Conservation (phyloP, 2,329 filamentous ascomycete species). For the Arachnopeziza araneosa region DNA sequence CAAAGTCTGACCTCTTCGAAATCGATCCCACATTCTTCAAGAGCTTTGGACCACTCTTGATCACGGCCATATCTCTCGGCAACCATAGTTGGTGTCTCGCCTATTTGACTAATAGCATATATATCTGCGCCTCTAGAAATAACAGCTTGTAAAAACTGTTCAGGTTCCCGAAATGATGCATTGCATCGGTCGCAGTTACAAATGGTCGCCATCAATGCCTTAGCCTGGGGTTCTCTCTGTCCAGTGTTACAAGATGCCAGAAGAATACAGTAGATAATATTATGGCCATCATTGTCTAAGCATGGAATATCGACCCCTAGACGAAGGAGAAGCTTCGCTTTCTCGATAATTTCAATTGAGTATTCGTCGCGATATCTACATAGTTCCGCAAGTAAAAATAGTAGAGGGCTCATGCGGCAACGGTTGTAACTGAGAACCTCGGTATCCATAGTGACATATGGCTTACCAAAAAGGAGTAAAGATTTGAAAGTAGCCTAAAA, state of each 20-base stretch:
- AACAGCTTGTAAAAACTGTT: background rate
- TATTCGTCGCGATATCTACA: conserved; percentile 2
- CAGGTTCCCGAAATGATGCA: background rate
- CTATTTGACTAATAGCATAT: conserved; percentile 11
- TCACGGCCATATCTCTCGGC: conserved; percentile 4
- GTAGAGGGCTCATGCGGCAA: background rate
- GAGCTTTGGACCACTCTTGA: conserved; percentile 15
- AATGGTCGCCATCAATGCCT: background rate
- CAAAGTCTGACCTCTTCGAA: background rate
- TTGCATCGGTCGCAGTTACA: background rate
- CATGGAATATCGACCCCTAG: conserved; percentile 8
- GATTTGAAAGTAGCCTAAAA: conserved; percentile 5
- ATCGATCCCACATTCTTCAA: conserved; percentile 13
- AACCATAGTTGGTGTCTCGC: conserved; percentile 8
- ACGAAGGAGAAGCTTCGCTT: conserved; percentile 16
- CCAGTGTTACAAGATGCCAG: background rate
- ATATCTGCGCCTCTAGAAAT: conserved; percentile 13
- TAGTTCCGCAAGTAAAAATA: conserved; percentile 3
- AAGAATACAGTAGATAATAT: conserved; percentile 13
- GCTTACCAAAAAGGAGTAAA: conserved; percentile 12
- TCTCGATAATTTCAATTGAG: conserved; percentile 9
- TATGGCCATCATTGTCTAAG: conserved; percentile 4
- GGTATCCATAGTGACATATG: conserved; percentile 4
- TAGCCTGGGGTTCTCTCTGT: background rate
- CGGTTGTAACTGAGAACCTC: background rate